Conservation (phyloP, 176 grass and related monocot genomes). For the Aegilops tauschii region DNA sequence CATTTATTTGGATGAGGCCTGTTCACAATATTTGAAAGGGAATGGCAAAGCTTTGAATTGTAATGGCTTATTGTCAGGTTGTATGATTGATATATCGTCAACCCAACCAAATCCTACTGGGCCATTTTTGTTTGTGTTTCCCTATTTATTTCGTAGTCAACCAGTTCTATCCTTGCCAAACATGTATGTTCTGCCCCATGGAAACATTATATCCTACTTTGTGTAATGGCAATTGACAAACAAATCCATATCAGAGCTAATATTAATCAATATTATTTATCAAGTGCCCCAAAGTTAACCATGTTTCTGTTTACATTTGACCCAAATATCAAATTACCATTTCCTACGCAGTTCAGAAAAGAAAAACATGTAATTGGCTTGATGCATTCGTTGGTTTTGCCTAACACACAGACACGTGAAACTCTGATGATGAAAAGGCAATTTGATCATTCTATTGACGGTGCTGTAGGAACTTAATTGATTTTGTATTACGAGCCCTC, state of each 20-base stretch:
- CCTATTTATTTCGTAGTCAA: neutral
- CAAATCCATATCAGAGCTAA: neutral
- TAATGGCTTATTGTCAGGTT: neutral
- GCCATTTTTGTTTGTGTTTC: constrained; percentile 1
- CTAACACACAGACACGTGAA: neutral
- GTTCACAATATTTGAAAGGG: neutral
- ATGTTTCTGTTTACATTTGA: neutral
- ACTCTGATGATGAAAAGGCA: neutral
- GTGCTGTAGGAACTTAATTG: neutral
- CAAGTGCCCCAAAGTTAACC: neutral
- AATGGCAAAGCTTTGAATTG: neutral
- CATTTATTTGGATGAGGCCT: neutral
- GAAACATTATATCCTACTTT: neutral
- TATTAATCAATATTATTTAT: constrained; percentile 15
- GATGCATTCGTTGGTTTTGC: neutral
- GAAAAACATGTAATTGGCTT: neutral
- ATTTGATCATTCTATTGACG: neutral
- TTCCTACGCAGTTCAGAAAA: neutral
- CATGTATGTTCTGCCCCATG: neutral
- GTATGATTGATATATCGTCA: neutral
- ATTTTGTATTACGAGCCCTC: constrained; percentile 2
- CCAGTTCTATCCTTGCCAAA: neutral
- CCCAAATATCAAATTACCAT: neutral
- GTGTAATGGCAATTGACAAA: neutral
- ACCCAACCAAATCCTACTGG: neutral